A percentile compares a stretch with the other conserved stretches of the same genome.
These are phyloP conservation scores for Biscogniauxia marginata DNA, from an alignment of 2,329 filamentous ascomycete genomes.

Conservation along the genomic window DNA sequence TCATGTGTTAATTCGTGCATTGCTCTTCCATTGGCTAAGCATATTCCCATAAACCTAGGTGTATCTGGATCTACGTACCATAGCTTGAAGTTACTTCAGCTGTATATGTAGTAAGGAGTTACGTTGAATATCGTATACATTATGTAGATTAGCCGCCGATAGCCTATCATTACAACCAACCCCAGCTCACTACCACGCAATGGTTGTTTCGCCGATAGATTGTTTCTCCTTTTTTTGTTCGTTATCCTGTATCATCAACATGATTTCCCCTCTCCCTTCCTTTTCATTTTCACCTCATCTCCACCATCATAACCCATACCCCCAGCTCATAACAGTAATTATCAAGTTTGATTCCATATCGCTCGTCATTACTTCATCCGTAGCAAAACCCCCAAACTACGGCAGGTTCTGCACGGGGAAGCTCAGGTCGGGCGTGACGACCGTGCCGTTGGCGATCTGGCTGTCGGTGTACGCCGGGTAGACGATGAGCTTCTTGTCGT, in stretches of 20 bases:
- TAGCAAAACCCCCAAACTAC: background rate
- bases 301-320: background rate
- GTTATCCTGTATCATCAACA: background rate
- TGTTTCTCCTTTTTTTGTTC: too few species aligned
- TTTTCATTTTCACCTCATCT: background rate
- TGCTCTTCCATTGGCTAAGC: too few species aligned
- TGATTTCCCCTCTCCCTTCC: background rate
- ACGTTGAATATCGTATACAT: background rate
- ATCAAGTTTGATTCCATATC: too few species aligned
- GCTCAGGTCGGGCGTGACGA: conserved; percentile 48
- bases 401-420: conserved; percentile 28
- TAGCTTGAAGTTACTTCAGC: too few species aligned
- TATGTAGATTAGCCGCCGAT: background rate
- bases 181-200: too few species aligned
- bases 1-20: too few species aligned
- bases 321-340: too few species aligned
- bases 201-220: background rate
- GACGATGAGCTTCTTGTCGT: conserved; percentile 42
- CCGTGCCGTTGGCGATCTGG: conserved; percentile 42
- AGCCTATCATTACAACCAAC: too few species aligned
- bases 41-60: too few species aligned
- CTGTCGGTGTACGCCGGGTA: conserved; percentile 55
- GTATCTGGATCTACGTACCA: too few species aligned
- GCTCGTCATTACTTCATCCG: background rate
- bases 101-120: too few species aligned